Conservation (phyloP, 192 early-diverging fungal genomes). For the Coemansia furcata region DNA sequence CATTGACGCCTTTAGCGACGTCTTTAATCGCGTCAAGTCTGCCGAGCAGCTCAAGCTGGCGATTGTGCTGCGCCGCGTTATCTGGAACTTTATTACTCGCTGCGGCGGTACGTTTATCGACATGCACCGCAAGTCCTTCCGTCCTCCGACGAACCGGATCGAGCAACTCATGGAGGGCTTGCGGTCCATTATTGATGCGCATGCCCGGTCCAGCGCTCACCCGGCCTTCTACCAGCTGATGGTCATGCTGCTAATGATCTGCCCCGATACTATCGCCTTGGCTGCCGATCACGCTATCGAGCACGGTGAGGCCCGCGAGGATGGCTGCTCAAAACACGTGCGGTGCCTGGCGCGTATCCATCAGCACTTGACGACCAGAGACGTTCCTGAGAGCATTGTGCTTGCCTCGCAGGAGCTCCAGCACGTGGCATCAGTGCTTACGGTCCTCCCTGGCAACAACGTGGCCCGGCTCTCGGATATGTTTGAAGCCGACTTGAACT, state of each 20-base stretch:
- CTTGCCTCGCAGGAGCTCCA: slow-evolving; percentile 43
- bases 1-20: slow-evolving; percentile 52
- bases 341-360: slow-evolving; percentile 38
- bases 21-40: slow-evolving; percentile 59
- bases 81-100: slow-evolving; percentile 93
- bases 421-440: slow-evolving; percentile 31
- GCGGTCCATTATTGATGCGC: slow-evolving; percentile 58
- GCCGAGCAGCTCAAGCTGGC: slow-evolving; percentile 74
- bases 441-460: slow-evolving; percentile 45
- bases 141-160: slow-evolving; percentile 26
- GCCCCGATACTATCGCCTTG: slow-evolving; percentile 66
- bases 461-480: slow-evolving; percentile 35
- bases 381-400: slow-evolving; percentile 43
- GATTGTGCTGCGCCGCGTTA: slow-evolving; percentile 70
- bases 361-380: slow-evolving; percentile 35
- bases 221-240: slow-evolving; percentile 84
- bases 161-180: slow-evolving; percentile 39
- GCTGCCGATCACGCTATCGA: slow-evolving; percentile 55
- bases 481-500: slow-evolving; percentile 43
- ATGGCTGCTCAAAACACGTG: slow-evolving; percentile 42
- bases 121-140: slow-evolving; percentile 60
- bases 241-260: slow-evolving; percentile 79
- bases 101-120: slow-evolving; percentile 81
- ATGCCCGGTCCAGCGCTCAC: slow-evolving; percentile 58
- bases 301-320: slow-evolving; percentile 55